Base-by-base conservation (phyloP, 805 yeast genomes). In the Metschnikowia lachancei region DNA sequence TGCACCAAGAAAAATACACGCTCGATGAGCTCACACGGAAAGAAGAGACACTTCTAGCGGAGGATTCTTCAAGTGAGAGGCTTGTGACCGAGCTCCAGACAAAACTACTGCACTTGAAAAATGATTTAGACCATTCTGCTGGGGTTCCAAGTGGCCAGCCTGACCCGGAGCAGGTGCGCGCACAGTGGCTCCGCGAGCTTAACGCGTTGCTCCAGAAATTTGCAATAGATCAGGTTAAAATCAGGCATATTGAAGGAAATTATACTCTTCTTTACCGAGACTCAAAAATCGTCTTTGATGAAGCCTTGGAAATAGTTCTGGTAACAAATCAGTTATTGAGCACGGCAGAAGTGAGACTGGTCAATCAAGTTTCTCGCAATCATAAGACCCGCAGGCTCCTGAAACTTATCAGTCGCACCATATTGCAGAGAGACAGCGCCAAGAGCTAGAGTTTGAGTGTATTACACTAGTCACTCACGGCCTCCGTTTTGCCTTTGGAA, bases 131-230 rank as follows among this genome's bases (percentile, higher is more conserved):
- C 17, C 39, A 36, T 4, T 31, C 41, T 4, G 38, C 47, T 8
- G 30, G 33, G 22, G 30, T 33, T 3, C 29, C 43, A 6, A 24
- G 39, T 14, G 28, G 17, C 14, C 38, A 44, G 10, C 26, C 39
- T 13, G 55, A 54, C 36, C 55, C 56, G 4, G 46, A 45, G 19
- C 59, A 56, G 42, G 39, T 37, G 4, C 50, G 46, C 29, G 59
- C 57, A 6, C 59, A 56, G 38, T 39, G 47, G 44, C 44, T 56
- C 17, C 53, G 51, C 14, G 55, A 50, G 6, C 40, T 52, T 19
- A 50, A 52, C 33, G 9, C 42, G 2, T 30, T 49, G 31, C 45
- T 55, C 13, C 43, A 39, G 19, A 44, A 41, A 12, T 43, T 54
- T 17, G 39, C 55, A 3, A 36, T 41, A 11, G 32, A 34, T 9